These are phyloP conservation scores for Scedosporium minutisporum DNA, from an alignment of 2,329 filamentous ascomycete species.

Conservation along the genomic window DNA sequence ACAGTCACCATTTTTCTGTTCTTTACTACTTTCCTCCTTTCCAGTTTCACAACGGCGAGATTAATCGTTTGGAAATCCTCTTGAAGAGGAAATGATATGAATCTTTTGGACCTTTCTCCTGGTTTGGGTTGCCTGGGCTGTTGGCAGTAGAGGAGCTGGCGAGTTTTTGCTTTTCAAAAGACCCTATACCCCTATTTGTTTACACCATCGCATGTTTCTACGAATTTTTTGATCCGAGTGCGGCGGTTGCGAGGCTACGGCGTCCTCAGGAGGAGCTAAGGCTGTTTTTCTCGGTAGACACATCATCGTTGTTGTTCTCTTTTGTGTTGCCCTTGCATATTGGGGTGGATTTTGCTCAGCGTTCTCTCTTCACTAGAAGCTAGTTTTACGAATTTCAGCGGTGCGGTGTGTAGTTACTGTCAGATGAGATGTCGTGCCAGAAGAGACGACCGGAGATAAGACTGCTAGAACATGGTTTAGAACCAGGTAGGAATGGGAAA, in stretches of 20 bases:
- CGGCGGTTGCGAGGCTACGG: neutral
- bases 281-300: neutral
- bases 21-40: neutral
- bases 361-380: neutral
- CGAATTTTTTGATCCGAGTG: neutral
- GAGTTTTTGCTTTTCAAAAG: neutral
- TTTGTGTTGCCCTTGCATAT: conserved; percentile 1
- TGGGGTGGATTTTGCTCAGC: neutral
- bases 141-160: neutral
- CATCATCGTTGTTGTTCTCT: neutral
- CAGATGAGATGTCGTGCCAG: too few species aligned
- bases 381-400: too few species aligned
- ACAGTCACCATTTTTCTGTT: neutral
- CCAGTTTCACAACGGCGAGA: neutral
- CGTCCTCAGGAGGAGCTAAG: neutral
- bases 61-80: neutral
- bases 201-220: neutral
- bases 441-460: too few species aligned
- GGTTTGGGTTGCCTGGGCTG: neutral
- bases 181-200: conserved; percentile 1
- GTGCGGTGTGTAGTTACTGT: too few species aligned
- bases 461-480: too few species aligned
- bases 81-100: neutral
- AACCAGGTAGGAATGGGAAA: neutral
- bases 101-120: neutral